Evolutionary conservation across 164 flowering plant genomes (phyloP).

Genomic region (Tinospora cordifolia): DNA sequence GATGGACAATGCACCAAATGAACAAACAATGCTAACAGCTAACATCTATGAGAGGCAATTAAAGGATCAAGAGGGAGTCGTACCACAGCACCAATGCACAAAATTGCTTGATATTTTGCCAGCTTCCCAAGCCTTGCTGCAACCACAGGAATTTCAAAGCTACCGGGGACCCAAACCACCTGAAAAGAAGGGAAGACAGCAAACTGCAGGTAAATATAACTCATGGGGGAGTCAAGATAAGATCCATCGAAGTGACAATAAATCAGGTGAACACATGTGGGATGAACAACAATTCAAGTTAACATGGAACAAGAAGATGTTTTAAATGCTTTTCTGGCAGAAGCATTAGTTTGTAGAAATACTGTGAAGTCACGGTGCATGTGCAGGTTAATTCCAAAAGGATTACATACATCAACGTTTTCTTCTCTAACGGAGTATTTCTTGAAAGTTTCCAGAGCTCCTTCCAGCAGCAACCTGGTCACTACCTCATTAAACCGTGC

Average conservation of each 20-base stretch:
- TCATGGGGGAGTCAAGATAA: too few relatives aligned
- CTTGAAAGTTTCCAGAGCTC: conserved; percentile 82
- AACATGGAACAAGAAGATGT: not conserved
- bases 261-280: too few relatives aligned
- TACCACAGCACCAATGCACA: conserved; percentile 99
- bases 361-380: not conserved
- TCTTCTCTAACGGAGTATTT: conserved; percentile 74
- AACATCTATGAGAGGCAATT: not conserved
- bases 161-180: conserved; percentile 99
- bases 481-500: conserved; percentile 90
- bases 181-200: conserved; percentile 19
- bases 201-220: not conserved
- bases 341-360: not conserved
- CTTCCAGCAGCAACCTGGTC: conserved; percentile 74
- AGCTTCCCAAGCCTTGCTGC: conserved; percentile 78
- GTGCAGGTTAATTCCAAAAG: not conserved
- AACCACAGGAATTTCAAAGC: conserved; percentile 81
- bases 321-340: not conserved
- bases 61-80: conserved; percentile 6
- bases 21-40: not conserved
- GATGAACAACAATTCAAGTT: too few relatives aligned
- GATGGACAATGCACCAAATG: not conserved
- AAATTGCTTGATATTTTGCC: conserved; percentile 58
- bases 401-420: conserved; percentile 62
- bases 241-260: not conserved